These are phyloP conservation scores for Rhytidiadelphus loreus DNA, from an alignment of 225 moss, liverwort and hornwort genomes.

Conservation along the genomic window DNA sequence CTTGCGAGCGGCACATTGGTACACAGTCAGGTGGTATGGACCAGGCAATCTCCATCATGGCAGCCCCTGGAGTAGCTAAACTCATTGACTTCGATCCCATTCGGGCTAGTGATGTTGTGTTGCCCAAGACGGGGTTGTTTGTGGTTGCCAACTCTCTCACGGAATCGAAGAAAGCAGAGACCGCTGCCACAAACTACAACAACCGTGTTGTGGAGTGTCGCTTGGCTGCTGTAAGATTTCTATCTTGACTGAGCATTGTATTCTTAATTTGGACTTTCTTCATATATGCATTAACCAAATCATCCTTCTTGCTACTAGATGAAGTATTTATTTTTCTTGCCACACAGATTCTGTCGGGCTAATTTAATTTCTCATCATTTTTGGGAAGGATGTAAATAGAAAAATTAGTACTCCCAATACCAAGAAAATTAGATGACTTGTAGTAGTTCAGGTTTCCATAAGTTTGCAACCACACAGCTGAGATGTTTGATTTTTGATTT, in stretches of 20 bases:
- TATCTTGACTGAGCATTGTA: neutral
- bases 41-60: slow-evolving; percentile 97
- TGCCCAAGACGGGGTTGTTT: slow-evolving; percentile 64
- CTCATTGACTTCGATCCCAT: slow-evolving; percentile 85
- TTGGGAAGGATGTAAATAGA: neutral
- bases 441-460: neutral
- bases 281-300: neutral
- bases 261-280: neutral
- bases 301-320: neutral
- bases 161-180: slow-evolving; percentile 90
- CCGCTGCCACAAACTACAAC: slow-evolving; percentile 92
- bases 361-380: neutral
- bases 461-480: neutral
- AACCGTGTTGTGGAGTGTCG: slow-evolving; percentile 96
- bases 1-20: slow-evolving; percentile 90
- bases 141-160: slow-evolving; percentile 96
- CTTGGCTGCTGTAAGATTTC: slow-evolving; percentile 65
- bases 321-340: too few relatives aligned
- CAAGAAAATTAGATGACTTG: neutral
- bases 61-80: slow-evolving; percentile 73
- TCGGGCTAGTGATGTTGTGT: slow-evolving; percentile 65
- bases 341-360: neutral
- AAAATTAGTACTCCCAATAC: neutral
- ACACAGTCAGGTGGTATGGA: slow-evolving; percentile 99
- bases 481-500: neutral